These are phyloP conservation scores for Penicillium sp. DNA, from an alignment of 2,329 filamentous ascomycete genomes.

Conservation along the genomic window DNA sequence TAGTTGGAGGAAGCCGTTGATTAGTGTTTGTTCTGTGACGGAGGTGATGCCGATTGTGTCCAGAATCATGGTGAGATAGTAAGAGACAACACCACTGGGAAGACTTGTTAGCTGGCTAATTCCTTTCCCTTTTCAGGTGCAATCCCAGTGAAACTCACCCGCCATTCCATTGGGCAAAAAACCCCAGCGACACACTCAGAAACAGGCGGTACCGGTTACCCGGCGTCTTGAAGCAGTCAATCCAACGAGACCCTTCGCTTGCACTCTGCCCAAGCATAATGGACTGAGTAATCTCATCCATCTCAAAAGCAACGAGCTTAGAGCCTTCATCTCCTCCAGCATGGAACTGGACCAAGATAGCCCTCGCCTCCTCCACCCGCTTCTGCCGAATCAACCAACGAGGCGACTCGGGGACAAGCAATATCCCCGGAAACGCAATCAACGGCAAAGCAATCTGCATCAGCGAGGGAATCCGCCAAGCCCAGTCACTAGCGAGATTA, in stretches of 20 bases:
- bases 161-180: conserved; percentile 12
- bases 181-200: conserved; percentile 7
- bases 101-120: background rate
- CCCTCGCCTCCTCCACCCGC: conserved; percentile 1
- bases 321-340: conserved; percentile 10
- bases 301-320: conserved; percentile 9
- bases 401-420: conserved; percentile 6
- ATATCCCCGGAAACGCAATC: conserved; percentile 2
- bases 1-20: conserved; percentile 51
- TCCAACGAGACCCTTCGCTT: background rate
- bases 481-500: conserved; percentile 2
- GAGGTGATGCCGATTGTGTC: conserved; percentile 48
- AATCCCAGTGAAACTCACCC: background rate
- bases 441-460: conserved; percentile 11
- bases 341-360: conserved; percentile 6
- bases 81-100: conserved; percentile 42
- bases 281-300: conserved; percentile 7
- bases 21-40: conserved; percentile 48
- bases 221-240: conserved; percentile 5
- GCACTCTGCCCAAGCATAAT: background rate
- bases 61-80: conserved; percentile 52
- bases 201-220: conserved; percentile 13
- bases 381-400: conserved; percentile 9
- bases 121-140: background rate
- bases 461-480: conserved; percentile 12